Conservation (phyloP, 345 rosid species). For the Syzygium grande region DNA sequence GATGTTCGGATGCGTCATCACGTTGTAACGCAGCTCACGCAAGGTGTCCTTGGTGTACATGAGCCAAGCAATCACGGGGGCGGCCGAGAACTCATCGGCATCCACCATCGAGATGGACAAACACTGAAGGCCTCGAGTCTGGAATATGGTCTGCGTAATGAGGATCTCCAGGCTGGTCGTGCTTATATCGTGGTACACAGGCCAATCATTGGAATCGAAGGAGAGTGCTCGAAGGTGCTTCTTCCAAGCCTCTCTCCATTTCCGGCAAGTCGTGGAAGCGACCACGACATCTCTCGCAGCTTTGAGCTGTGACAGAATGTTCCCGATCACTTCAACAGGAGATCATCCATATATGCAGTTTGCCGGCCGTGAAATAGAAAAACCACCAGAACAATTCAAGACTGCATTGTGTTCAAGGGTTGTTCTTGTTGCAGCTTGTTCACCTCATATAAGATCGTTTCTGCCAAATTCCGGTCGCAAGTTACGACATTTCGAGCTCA, state of each 20-base stretch:
- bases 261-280: conserved; percentile 74
- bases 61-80: too few relatives aligned
- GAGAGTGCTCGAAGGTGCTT: conserved; percentile 67
- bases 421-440: background rate
- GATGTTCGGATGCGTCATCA: too few relatives aligned
- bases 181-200: conserved; percentile 14
- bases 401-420: background rate
- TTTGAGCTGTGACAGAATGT: conserved; percentile 65
- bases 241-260: conserved; percentile 74
- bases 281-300: conserved; percentile 80
- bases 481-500: background rate
- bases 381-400: too few relatives aligned
- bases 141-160: too few relatives aligned
- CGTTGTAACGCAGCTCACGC: too few relatives aligned
- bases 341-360: background rate
- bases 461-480: background rate
- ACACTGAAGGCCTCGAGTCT: too few relatives aligned
- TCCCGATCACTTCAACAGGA: conserved; percentile 87
- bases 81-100: too few relatives aligned
- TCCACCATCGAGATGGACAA: too few relatives aligned
- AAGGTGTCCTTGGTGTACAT: too few relatives aligned
- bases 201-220: conserved; percentile 64
- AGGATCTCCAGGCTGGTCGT: too few relatives aligned
- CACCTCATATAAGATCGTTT: background rate
- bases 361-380: too few relatives aligned